Evolutionary conservation across 768 basidiomycete species (phyloP).

Genomic region (Tulasnella sp.): DNA sequence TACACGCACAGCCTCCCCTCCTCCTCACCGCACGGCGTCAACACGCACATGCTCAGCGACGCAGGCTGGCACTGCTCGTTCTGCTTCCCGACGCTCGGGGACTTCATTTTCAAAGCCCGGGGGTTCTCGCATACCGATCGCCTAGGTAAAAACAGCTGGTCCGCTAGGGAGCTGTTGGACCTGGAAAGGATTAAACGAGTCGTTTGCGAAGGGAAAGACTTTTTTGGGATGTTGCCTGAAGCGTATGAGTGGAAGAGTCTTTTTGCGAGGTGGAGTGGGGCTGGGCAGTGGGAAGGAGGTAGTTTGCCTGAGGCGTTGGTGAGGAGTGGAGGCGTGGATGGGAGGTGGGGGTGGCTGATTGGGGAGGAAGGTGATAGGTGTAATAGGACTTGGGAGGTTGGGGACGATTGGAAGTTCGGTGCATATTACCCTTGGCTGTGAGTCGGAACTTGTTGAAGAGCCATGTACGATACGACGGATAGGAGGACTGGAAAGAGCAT

Average conservation of each 20-base stretch:
- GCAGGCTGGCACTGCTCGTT: constrained; percentile 16
- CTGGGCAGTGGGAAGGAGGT: neutral
- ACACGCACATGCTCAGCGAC: neutral
- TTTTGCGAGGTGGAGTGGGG: neutral
- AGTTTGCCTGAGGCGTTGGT: neutral
- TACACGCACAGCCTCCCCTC: constrained; percentile 1
- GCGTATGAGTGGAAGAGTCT: constrained; percentile 8
- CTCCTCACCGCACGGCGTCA: neutral
- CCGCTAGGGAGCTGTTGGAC: neutral
- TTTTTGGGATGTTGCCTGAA: constrained; percentile 16
- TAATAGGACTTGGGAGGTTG: constrained; percentile 1
- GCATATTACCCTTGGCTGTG: neutral
- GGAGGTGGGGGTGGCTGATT: constrained; percentile 5
- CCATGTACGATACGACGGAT: no score
- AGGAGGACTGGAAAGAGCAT: no score
- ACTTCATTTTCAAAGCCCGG: constrained; percentile 13
- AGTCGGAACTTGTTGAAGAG: neutral
- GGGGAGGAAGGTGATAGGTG: neutral
- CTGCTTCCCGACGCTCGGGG: neutral
- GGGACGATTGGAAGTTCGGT: constrained; percentile 10
- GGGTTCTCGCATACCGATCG: constrained; percentile 12
- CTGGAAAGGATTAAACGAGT: neutral
- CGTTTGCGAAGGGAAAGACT: constrained; percentile 5
- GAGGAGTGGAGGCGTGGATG: neutral
- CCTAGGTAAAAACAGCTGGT: neutral